phyloP scores from a whole-genome alignment of 805 yeast species.

The Priceomyces melissophilus region DNA sequence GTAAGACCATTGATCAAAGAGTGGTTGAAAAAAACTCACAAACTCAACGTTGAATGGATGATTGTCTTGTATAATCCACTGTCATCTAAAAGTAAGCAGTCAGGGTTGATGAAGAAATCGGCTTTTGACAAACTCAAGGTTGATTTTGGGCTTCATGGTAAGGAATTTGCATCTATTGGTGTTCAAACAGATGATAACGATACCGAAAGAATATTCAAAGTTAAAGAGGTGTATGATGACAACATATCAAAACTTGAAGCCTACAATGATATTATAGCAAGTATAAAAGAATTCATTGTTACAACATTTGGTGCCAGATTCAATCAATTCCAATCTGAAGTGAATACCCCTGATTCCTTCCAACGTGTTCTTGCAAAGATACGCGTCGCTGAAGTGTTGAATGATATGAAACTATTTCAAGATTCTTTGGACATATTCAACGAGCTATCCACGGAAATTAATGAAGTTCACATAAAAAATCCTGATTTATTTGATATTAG shows the following conservation, averaged over 20 bases:
- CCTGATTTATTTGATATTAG: conserved; percentile 1
- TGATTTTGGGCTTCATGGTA: conserved; percentile 47
- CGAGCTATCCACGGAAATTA: conserved; percentile 32
- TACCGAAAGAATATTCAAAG: conserved; percentile 35
- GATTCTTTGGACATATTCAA: conserved; percentile 58
- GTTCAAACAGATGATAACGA: conserved; percentile 14
- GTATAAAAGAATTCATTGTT: conserved; percentile 48
- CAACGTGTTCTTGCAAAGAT: conserved; percentile 41
- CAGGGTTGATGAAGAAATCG: conserved; percentile 43
- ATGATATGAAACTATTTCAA: conserved; percentile 54
- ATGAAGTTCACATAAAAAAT: conserved; percentile 3
- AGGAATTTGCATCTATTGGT: conserved; percentile 21
- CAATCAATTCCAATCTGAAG: conserved; percentile 21
- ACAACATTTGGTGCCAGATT: conserved; percentile 44
- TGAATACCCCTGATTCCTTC: conserved; percentile 14
- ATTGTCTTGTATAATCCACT: conserved; percentile 51
- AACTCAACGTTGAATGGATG: conserved; percentile 55
- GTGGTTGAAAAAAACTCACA: conserved; percentile 57
- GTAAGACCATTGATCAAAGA: conserved; percentile 78
- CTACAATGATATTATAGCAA: conserved; percentile 46
- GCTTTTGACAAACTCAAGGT: conserved; percentile 51
- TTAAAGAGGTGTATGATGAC: conserved; percentile 33
- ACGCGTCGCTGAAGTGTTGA: conserved; percentile 49
- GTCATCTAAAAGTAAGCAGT: conserved; percentile 29
- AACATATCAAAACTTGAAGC: conserved; percentile 42